Evolutionary conservation across 331 rosid genomes (phyloP).

Genomic region (Quercus tomentella): DNA sequence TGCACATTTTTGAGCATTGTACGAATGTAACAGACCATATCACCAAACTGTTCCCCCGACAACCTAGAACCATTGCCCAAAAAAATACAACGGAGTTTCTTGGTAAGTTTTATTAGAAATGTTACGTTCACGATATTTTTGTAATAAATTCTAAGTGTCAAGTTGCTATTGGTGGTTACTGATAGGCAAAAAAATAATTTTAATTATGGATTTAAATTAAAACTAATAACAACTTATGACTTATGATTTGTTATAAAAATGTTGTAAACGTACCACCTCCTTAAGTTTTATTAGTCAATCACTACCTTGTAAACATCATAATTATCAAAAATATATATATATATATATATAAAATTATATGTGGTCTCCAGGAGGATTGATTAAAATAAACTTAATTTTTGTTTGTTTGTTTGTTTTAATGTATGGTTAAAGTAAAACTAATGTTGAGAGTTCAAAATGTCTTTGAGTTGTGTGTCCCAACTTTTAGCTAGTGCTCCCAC

Average conservation of each 20-base stretch:
- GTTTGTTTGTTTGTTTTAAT: conserved; percentile 2
- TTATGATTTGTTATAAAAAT: no score
- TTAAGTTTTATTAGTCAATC: conserved; percentile 5
- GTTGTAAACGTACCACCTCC: no score
- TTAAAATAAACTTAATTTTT: neutral
- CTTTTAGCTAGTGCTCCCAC: conserved; percentile 50
- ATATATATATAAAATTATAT: neutral
- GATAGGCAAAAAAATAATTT: no score
- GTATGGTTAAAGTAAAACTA: conserved; percentile 13
- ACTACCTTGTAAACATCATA: conserved; percentile 13
- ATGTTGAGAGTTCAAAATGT: neutral
- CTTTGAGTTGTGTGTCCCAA: conserved; percentile 24
- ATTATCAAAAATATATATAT: conserved; percentile 6
- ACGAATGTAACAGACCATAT: neutral
- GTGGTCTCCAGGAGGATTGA: conserved; percentile 26
- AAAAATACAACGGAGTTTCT: neutral
- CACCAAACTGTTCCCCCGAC: neutral
- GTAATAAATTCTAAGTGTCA: no score
- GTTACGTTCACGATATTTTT: fast-evolving
- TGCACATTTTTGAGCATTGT: neutral
- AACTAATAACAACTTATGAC: no score
- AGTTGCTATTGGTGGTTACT: fast-evolving
- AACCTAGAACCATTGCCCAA: conserved; percentile 2
- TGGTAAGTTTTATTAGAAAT: neutral
- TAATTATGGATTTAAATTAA: no score